These are phyloP conservation scores for Pneumocystis sp. DNA, from an alignment of 1,139 yeast species.

Conservation along the genomic window DNA sequence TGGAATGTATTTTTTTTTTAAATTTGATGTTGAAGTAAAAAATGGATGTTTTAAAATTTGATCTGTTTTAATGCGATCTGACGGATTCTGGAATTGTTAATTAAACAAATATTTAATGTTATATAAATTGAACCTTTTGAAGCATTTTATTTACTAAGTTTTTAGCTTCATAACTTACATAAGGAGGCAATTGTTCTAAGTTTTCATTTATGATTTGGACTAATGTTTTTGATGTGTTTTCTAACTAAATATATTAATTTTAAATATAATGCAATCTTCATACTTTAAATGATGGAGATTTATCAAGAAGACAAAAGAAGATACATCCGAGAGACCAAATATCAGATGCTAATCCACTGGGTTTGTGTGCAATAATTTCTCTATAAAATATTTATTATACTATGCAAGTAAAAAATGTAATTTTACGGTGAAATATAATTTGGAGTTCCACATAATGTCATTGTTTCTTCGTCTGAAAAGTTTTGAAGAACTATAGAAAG, in stretches of 20 bases:
- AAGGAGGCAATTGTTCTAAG: constrained; percentile 7
- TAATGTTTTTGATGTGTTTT: constrained; percentile 8
- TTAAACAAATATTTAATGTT: neutral
- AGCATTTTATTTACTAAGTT: constrained; percentile 7
- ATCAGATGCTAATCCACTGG: neutral
- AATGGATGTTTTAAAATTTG: constrained; percentile 10
- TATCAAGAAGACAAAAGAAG: constrained; percentile 1
- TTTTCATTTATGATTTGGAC: constrained; percentile 7
- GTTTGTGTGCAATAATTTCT: neutral
- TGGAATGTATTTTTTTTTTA: neutral
- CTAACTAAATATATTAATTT: neutral
- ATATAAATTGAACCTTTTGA: constrained; percentile 2
- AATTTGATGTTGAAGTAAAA: constrained; percentile 1
- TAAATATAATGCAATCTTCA: neutral
- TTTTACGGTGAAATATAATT: constrained; percentile 4
- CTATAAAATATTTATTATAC: neutral
- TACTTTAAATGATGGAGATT: neutral
- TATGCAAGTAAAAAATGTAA: neutral
- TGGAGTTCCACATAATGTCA: constrained; percentile 7
- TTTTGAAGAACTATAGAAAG: constrained; percentile 6
- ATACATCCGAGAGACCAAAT: constrained; percentile 2
- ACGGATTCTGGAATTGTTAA: constrained; percentile 3
- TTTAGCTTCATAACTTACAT: constrained; percentile 6
- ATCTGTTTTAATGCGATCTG: constrained; percentile 6
- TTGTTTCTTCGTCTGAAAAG: neutral